Percentiles rank a stretch among this genome's conserved stretches.
Conservation (phyloP, 2,329 filamentous ascomycete genomes). For the Arthrinium puccinioides region DNA sequence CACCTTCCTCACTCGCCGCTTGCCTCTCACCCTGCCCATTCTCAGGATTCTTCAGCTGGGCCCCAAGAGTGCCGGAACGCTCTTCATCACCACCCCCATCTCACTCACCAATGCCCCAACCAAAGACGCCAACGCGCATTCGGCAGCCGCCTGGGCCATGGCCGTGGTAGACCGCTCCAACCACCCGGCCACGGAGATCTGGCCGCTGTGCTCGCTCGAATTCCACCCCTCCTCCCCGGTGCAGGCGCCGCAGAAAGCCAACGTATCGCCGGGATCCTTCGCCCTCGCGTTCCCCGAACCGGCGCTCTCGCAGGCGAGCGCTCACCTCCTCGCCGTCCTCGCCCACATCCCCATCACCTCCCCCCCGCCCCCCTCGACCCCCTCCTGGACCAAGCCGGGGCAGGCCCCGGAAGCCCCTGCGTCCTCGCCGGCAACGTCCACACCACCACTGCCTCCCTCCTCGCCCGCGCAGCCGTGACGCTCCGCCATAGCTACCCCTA, state of each 20-base stretch:
- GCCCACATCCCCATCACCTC: background rate
- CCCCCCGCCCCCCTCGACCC: no score
- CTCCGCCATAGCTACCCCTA: background rate
- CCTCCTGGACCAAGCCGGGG: background rate
- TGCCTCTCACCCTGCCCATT: constrained; percentile 1
- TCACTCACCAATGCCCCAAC: background rate
- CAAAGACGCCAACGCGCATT: background rate
- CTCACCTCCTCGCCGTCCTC: background rate
- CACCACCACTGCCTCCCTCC: constrained; percentile 1
- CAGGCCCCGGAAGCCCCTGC: background rate
- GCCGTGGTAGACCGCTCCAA: background rate
- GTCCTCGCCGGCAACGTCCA: constrained; percentile 1
- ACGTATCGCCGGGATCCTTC: background rate
- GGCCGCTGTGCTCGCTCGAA: constrained; percentile 2
- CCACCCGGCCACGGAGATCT: constrained; percentile 2
- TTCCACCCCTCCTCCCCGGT: background rate
- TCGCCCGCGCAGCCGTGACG: background rate
- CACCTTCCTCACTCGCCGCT: background rate
- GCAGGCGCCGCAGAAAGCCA: background rate
- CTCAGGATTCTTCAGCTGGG: background rate
- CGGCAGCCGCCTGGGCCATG: background rate
- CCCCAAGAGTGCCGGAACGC: background rate
- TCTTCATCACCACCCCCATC: constrained; percentile 2
- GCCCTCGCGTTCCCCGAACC: background rate
- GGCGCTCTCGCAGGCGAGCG: background rate